Base-by-base conservation (phyloP, 352 stramenopile genomes). In the Blastocystis sp. region DNA sequence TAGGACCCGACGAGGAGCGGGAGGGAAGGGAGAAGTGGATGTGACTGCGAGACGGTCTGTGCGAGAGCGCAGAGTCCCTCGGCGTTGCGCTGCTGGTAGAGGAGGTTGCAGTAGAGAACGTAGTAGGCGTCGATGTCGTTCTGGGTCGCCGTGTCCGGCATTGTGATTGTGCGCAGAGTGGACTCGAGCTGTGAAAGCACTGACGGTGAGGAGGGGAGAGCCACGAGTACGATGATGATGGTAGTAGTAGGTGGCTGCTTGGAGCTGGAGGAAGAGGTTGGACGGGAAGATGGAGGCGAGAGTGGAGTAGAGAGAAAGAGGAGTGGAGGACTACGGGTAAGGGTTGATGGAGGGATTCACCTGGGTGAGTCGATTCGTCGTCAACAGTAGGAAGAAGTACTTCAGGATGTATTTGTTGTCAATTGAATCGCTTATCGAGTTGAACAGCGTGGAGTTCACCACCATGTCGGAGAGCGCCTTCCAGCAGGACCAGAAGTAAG, bases 401-500 rank as follows among this genome's bases (percentile, higher is more conserved):
- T 85, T 85, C 26, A 85, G 74, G 41, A 85, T 55, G 50, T 24
- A 85, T 0, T 31, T 0, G 50, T 10, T 37, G 35, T 6, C 16
- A 33, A 69, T 51, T 19, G 55, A 29, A 35, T 59, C 66, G 26
- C n/a, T 50, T 1, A 59, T 39, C 2, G 31, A 19, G 24, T 67
- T 10, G 26, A 59, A 59, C 10, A 19, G 3, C 4, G 55, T 16
- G 60, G 31, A 69, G 37, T 50, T 62, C 10, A 85, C 50, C 39
- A 85, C 29, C 31, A 85, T 24, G 26, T 19, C 37, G 16, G 74
- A 85, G 24, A 85, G 37, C 10, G 65, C 74, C 33, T 55, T 26
- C 74, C 74, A 85, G 37, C 74, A 85, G 37, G 50, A 69, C 74
- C 74, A 85, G 37, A 69, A 85, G 51, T 85, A 85, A 13, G 45